phyloP scores from a whole-genome alignment of 1,284 basidiomycete species.

The Mycosarcoma mackinlayi region DNA sequence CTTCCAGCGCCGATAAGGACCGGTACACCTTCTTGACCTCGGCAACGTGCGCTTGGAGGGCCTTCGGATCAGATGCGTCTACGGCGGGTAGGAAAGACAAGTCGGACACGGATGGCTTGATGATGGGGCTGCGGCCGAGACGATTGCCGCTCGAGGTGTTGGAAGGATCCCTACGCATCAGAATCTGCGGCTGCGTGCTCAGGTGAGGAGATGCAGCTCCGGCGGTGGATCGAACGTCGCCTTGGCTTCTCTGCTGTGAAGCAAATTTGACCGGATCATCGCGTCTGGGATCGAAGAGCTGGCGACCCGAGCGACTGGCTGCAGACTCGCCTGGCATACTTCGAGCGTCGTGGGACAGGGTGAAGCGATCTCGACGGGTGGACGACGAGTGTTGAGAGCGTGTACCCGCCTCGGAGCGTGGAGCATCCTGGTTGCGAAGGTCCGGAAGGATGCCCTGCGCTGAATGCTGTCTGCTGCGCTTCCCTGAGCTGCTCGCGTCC shows the following conservation, averaged over 20 bases:
- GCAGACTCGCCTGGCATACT: slow-evolving; percentile 31
- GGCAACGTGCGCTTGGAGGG: slow-evolving; percentile 71
- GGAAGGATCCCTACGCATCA: slow-evolving; percentile 35
- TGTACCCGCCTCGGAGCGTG: slow-evolving; percentile 25
- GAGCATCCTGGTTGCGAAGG: slow-evolving; percentile 19
- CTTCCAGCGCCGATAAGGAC: slow-evolving; percentile 78
- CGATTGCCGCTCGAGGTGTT: slow-evolving; percentile 22
- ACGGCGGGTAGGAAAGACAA: slow-evolving; percentile 22
- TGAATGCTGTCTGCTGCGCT: slow-evolving; percentile 30
- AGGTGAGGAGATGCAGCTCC: slow-evolving; percentile 22
- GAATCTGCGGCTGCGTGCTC: slow-evolving; percentile 24
- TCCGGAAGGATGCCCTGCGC: slow-evolving; percentile 28
- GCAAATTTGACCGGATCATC: slow-evolving; percentile 78
- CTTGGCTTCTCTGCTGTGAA: slow-evolving; percentile 32
- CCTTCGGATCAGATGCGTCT: slow-evolving; percentile 24
- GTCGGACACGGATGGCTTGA: slow-evolving; percentile 26
- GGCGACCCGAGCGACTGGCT: slow-evolving; percentile 34
- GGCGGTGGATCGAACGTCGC: slow-evolving; percentile 19
- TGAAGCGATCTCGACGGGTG: slow-evolving; percentile 35
- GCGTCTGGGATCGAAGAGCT: slow-evolving; percentile 81
- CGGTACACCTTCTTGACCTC: slow-evolving; percentile 85
- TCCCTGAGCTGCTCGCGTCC: slow-evolving; percentile 19
- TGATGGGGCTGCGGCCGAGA: slow-evolving; percentile 24
- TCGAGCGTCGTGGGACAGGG: slow-evolving; percentile 31
- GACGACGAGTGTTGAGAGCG: slow-evolving; percentile 27